Percentiles rank a stretch among this genome's conserved stretches.
phyloP scores from a whole-genome alignment of 345 rosid genomes.

The Bretschneidera sinensis region DNA sequence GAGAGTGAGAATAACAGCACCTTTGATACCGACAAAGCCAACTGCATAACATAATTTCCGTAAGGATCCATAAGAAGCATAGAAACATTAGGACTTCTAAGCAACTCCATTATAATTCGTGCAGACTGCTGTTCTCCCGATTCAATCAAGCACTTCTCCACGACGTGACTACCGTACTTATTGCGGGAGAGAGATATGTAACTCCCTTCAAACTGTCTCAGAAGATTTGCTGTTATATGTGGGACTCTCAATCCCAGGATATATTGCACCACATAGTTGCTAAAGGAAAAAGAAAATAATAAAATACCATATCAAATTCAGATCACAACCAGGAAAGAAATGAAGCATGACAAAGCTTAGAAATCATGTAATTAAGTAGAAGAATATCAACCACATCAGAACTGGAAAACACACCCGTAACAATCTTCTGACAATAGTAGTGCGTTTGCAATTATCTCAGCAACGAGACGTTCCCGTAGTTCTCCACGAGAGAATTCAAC shows the following conservation, averaged over 20 bases:
- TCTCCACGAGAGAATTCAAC: conserved; percentile 26
- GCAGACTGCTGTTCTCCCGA: conserved; percentile 22
- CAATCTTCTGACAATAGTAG: conserved; percentile 42
- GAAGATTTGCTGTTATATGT: conserved; percentile 27
- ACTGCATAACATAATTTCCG: conserved; percentile 74
- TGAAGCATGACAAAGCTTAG: background rate
- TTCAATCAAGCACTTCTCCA: conserved; percentile 53
- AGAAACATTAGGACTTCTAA: conserved; percentile 27
- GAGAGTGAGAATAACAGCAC: conserved; percentile 27
- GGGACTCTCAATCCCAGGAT: conserved; percentile 32
- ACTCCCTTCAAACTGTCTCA: conserved; percentile 39
- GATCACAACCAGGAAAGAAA: background rate
- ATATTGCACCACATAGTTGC: conserved; percentile 79
- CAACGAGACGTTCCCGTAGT: conserved; percentile 33
- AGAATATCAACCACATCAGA: background rate
- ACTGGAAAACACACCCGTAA: conserved; percentile 55
- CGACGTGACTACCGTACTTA: conserved; percentile 75
- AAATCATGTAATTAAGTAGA: background rate
- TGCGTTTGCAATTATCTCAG: conserved; percentile 39
- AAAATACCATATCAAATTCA: conserved; percentile 6
- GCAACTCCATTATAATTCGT: conserved; percentile 48
- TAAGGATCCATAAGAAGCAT: conserved; percentile 47
- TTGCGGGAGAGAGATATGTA: conserved; percentile 46
- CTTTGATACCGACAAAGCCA: conserved; percentile 48
- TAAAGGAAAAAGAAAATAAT: conserved; percentile 15